Conservation (phyloP, 371 early-diverging fungal species). For the Mortierella sp. region DNA sequence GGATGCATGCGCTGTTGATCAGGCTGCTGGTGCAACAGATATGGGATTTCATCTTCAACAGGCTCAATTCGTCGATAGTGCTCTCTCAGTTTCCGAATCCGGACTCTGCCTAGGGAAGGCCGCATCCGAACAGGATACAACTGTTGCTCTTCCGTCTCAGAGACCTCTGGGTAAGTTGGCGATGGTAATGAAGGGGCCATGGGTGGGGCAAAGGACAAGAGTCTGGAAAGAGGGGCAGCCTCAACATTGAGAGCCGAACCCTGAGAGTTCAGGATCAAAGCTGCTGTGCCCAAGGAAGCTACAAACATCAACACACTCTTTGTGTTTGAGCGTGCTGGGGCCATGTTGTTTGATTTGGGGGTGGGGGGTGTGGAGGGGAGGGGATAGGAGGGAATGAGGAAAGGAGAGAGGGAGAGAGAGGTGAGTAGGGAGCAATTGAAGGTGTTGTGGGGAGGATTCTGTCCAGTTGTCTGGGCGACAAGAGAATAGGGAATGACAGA, state of each 20-base stretch:
- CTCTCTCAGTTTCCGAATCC: slow-evolving; percentile 5
- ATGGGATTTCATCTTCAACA: neutral
- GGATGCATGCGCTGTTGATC: neutral
- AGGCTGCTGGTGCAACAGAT: neutral
- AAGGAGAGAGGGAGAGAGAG: neutral
- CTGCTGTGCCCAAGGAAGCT: neutral
- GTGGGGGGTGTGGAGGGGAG: slow-evolving; percentile 12
- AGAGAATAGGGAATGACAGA: too few species aligned
- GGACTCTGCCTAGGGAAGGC: slow-evolving; percentile 20
- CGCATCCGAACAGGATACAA: neutral
- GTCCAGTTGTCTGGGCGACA: too few species aligned
- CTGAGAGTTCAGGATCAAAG: neutral
- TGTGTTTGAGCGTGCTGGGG: too few species aligned
- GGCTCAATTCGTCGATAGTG: neutral
- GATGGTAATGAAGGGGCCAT: slow-evolving; percentile 1
- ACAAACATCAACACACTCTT: neutral
- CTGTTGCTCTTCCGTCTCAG: neutral
- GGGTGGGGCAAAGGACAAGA: neutral
- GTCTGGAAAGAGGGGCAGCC: slow-evolving; percentile 7
- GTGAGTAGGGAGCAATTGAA: too few species aligned
- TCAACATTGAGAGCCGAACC: neutral
- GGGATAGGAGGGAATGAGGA: neutral
- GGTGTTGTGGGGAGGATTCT: too few species aligned
- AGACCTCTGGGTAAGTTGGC: neutral
- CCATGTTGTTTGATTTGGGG: neutral